Base-by-base conservation (phyloP, 257 asterid species). In the Jacaranda mimosifolia region DNA sequence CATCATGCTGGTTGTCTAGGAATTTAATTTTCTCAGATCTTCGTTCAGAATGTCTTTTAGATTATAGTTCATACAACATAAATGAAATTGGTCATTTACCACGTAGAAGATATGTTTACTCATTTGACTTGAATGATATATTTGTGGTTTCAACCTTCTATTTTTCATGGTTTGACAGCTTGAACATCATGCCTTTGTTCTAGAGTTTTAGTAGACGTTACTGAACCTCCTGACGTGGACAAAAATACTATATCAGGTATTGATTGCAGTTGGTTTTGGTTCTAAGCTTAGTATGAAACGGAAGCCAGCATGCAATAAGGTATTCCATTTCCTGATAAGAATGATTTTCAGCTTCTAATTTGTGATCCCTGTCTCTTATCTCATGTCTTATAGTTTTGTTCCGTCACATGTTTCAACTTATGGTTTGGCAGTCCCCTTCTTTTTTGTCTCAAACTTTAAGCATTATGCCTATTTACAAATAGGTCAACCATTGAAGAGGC, bases 211-310 rank as follows among this genome's bases (percentile, higher is more conserved):
- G 98, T 86, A 82, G 73, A 84, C 83, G 80, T 87, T 96, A 18
- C 79, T 96, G 82, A 96, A 91, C 84, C 92, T 89, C 83, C 80
- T 96, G 84, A 93, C 99, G 52, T 93, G 99, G 98, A 82, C 91
- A 64, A 98, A 96, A 84, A 90, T 96, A 87, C 73, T 93, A 64
- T 83, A 95, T 19, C 97, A 93, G 86, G 91, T 93, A 48, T 83
- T 90, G 63, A 85, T 85, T 84, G 91, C 96, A 6, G 96, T 98
- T 89, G 98, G 99, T 79, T 93, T 88, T 85, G 95, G 99, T 79
- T 91, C 96, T 60, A 91, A 88, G 81, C 80, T 63, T 70, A 82
- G 83, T 69, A 77, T 72, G 79, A 49, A 57, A 14, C 80, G 80
- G 48, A 83, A 82, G 79, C 85, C 83, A 75, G 75, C 85, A 60